Base-by-base conservation (phyloP, 768 basidiomycete genomes). In the Macrolepiota fuliginosa region DNA sequence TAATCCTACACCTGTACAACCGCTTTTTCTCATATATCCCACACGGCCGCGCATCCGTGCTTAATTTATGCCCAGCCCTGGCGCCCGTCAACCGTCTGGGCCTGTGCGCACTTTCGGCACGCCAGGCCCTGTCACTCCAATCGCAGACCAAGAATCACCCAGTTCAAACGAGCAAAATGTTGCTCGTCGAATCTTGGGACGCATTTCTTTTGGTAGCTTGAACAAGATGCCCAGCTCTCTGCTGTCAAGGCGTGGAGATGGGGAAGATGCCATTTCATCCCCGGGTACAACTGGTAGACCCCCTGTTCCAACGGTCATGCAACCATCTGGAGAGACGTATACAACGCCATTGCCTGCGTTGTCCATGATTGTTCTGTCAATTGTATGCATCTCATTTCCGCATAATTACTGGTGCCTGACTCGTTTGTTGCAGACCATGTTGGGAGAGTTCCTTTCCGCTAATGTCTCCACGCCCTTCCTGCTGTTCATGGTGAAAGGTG, bases 371-470 rank as follows among this genome's bases (percentile, higher is more conserved):
- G 96, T 98, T 2, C 76, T 98, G 49, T 96, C 92, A 39, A 96
- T 97, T 61, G 92, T 96, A 72, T 61, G 75, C 65, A 13, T 39
- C 47, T 15, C 10, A 54, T 27, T 12, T 22, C 47, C 27, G 54
- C 37, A 13, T 32, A 42, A 55, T 36, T 27, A 52, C 15, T 29
- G 22, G 15, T 56, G 4, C 22, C 46, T 53, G 25, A 24, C n/a
- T 46, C 22, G 53, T 62, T 69, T 42, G 37, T 47, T 24, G 42
- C 62, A 95, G 94, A 91, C 91, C 4, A 91, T 97, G 89, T 83
- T 98, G 12, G 94, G 94, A 51, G 96, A 98, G 76, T 95, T 98
- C 71, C 76, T 98, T 46, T 92, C 88, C 3, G 96, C 97, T 22
- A 96, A 96, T 72, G 92, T 94, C 50, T 92, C 90, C 25, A 92